Evolutionary conservation across 345 rosid species (phyloP).

Genomic region (Citropsis articulata): DNA sequence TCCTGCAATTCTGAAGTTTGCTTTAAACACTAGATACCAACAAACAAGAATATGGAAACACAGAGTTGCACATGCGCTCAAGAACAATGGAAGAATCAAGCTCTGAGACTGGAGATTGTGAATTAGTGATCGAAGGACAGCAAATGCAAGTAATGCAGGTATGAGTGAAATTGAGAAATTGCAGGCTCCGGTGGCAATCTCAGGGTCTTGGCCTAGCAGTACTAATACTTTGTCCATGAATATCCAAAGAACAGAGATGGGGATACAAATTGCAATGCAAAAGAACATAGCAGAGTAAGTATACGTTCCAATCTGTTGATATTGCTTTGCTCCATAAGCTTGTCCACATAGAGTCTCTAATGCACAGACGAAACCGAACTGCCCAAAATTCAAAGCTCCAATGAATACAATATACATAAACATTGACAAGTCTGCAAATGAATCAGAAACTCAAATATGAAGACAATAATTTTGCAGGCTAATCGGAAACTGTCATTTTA

Average conservation of each 20-base stretch:
- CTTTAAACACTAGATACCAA: conserved; percentile 44
- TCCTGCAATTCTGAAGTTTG: conserved; percentile 27
- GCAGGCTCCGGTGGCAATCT: conserved; percentile 37
- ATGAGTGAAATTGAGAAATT: conserved; percentile 40
- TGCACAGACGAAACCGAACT: conserved; percentile 56
- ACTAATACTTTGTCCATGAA: conserved; percentile 41
- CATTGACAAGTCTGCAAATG: neutral
- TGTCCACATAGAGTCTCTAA: conserved; percentile 64
- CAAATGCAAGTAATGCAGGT: conserved; percentile 40
- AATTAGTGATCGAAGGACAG: conserved; percentile 41
- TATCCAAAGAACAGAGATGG: conserved; percentile 37
- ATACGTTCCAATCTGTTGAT: conserved; percentile 37
- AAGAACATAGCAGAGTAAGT: conserved; percentile 36
- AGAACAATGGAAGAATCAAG: conserved; percentile 39
- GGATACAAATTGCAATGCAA: conserved; percentile 33
- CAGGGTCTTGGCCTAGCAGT: conserved; percentile 40
- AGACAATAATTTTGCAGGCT: neutral
- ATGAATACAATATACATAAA: neutral
- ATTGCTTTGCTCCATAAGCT: conserved; percentile 66
- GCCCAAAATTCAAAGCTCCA: neutral
- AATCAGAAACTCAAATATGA: neutral
- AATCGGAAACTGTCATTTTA: neutral
- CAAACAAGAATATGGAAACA: conserved; percentile 40
- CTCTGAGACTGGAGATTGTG: conserved; percentile 49
- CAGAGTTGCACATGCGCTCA: conserved; percentile 33